These are phyloP conservation scores for Penicillium argentinense DNA, from an alignment of 495 filamentous ascomycete genomes.

Conservation along the genomic window DNA sequence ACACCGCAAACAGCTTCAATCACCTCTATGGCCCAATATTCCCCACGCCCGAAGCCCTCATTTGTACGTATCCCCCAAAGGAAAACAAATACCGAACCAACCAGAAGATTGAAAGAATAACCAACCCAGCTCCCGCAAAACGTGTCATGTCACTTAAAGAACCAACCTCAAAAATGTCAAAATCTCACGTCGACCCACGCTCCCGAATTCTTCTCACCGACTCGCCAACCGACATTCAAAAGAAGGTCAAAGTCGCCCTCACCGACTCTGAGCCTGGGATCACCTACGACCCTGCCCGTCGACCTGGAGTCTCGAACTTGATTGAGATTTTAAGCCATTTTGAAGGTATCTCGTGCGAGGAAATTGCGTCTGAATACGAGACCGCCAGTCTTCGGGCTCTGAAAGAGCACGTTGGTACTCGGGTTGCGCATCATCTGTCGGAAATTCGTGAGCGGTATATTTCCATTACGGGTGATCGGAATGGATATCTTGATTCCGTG, in stretches of 20 bases:
- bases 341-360: constrained; percentile 48
- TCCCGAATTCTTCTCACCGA: constrained; percentile 86
- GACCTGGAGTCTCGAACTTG: constrained; percentile 87
- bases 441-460: constrained; percentile 62
- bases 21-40: constrained; percentile 64
- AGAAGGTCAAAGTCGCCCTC: constrained; percentile 69
- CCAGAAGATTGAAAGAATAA: neutral
- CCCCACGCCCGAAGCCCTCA: constrained; percentile 66
- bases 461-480: constrained; percentile 47
- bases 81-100: neutral
- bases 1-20: constrained; percentile 84
- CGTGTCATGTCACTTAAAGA: constrained; percentile 86
- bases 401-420: constrained; percentile 61
- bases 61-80: constrained; percentile 56
- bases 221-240: constrained; percentile 52
- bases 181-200: constrained; percentile 67
- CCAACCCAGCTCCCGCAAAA: constrained; percentile 62
- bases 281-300: constrained; percentile 64
- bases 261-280: constrained; percentile 69
- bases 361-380: constrained; percentile 56
- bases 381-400: constrained; percentile 56
- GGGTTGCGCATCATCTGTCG: constrained; percentile 54
- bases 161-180: constrained; percentile 86
- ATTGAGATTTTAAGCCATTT: constrained; percentile 72
- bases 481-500: constrained; percentile 57